phyloP scores from a whole-genome alignment of 176 grass and related monocot species.

The Avena insularis region DNA sequence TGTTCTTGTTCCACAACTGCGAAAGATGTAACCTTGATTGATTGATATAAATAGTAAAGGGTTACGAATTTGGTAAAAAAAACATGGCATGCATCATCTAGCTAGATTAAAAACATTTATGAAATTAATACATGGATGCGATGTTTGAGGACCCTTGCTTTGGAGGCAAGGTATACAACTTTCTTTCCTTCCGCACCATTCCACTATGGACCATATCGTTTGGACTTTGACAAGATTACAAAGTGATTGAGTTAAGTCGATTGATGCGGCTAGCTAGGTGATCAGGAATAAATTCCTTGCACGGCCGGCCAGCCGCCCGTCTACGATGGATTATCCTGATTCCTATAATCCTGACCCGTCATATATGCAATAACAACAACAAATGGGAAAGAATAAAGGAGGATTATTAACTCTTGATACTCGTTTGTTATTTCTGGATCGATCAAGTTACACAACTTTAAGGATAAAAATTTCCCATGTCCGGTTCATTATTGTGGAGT shows the following conservation, averaged over 20 bases:
- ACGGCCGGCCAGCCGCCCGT: constrained; percentile 14
- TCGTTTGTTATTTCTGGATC: not conserved
- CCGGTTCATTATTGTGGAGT: not conserved
- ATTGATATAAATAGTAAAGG: no score
- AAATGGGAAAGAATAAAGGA: not conserved
- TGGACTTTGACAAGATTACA: not conserved
- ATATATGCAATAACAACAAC: not conserved
- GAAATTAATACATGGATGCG: not conserved
- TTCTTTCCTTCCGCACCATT: constrained; percentile 12
- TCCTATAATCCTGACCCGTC: not conserved
- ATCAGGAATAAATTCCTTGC: constrained; percentile 17
- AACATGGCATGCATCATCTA: no score
- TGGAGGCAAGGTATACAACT: constrained; percentile 27
- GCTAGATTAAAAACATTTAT: no score
- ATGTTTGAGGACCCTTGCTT: constrained; percentile 14
- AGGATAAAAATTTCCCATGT: not conserved
- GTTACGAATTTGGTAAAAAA: no score
- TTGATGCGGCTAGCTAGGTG: not conserved
- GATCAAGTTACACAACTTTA: not conserved
- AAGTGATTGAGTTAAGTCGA: not conserved
- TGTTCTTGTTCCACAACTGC: no score
- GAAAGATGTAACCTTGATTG: no score
- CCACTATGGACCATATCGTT: constrained; percentile 10
- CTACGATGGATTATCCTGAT: constrained; percentile 18
- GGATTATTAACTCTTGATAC: not conserved